A percentile compares a stretch with the other conserved stretches of the same genome.
These are phyloP conservation scores for Coffea humblotiana DNA, from an alignment of 305 asterid species.

Conservation along the genomic window DNA sequence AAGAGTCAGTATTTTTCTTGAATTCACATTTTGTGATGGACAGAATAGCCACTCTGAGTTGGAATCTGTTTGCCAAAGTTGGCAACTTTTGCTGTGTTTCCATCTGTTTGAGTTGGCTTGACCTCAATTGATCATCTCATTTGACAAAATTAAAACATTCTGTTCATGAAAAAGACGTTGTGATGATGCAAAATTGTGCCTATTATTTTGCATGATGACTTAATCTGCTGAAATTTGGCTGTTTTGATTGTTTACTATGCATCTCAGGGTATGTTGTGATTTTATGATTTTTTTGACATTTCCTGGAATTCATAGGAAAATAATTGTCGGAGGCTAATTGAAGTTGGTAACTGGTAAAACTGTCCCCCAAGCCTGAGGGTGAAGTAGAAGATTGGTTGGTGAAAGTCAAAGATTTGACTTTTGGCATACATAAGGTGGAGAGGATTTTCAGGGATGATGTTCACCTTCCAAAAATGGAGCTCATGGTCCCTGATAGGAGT, in stretches of 20 bases:
- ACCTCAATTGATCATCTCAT: neutral
- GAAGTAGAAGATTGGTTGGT: neutral
- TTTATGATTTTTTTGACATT: neutral
- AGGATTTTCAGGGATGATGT: constrained; percentile 52
- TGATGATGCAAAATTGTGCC: neutral
- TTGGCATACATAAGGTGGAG: constrained; percentile 20
- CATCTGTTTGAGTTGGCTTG: constrained; percentile 8
- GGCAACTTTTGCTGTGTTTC: neutral
- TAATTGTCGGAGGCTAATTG: neutral
- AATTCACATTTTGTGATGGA: constrained; percentile 3
- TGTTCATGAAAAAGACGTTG: neutral
- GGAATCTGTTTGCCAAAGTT: neutral
- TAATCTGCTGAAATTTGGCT: neutral
- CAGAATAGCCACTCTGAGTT: neutral
- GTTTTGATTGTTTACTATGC: neutral
- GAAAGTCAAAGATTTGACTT: constrained; percentile 14
- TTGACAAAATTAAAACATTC: neutral
- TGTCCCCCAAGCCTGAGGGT: neutral
- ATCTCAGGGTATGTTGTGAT: neutral
- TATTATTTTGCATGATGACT: neutral
- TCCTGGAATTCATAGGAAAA: constrained; percentile 8
- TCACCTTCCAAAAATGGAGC: constrained; percentile 72
- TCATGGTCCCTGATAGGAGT: constrained; percentile 75
- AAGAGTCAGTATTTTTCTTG: constrained; percentile 1
- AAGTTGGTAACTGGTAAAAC: neutral